Percentiles rank a stretch among this genome's conserved stretches.
phyloP scores from a whole-genome alignment of 805 yeast genomes.

The Ogataea methylovora region DNA sequence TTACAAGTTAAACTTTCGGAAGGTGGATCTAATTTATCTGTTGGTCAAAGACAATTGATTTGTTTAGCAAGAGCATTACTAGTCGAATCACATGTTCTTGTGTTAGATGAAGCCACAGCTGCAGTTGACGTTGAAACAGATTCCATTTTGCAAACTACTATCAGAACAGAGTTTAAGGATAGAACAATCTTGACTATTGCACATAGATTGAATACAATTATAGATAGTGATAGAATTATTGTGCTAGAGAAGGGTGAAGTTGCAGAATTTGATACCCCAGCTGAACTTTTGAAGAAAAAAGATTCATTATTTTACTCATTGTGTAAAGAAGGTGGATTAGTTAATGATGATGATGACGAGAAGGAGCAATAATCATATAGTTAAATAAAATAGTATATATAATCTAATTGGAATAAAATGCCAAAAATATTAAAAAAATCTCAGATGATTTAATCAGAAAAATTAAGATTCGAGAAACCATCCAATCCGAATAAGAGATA shows the following conservation, averaged over 20 bases:
- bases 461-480: too few species aligned
- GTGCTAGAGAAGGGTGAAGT: constrained; percentile 72
- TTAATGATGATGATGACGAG: constrained; percentile 11
- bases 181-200: constrained; percentile 81
- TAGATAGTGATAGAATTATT: constrained; percentile 72
- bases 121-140: constrained; percentile 87
- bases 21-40: constrained; percentile 61
- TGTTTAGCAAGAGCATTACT: constrained; percentile 75
- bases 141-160: constrained; percentile 67
- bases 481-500: too few species aligned
- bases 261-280: constrained; percentile 71
- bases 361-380: too few species aligned
- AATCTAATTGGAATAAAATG: too few species aligned
- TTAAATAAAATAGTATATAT: too few species aligned
- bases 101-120: constrained; percentile 83
- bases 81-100: constrained; percentile 54
- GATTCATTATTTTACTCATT: constrained; percentile 72
- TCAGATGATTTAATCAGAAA: too few species aligned
- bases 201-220: constrained; percentile 73
- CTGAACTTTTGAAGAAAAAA: constrained; percentile 52
- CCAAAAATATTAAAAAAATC: too few species aligned
- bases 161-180: constrained; percentile 64
- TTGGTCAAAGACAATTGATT: constrained; percentile 84
- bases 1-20: constrained; percentile 21
- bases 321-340: constrained; percentile 70